Evolutionary conservation across 306 rosid species (phyloP), one percentile per base, ranked within the genome.

Genomic region (Pachyrhizus erosus): DNA sequence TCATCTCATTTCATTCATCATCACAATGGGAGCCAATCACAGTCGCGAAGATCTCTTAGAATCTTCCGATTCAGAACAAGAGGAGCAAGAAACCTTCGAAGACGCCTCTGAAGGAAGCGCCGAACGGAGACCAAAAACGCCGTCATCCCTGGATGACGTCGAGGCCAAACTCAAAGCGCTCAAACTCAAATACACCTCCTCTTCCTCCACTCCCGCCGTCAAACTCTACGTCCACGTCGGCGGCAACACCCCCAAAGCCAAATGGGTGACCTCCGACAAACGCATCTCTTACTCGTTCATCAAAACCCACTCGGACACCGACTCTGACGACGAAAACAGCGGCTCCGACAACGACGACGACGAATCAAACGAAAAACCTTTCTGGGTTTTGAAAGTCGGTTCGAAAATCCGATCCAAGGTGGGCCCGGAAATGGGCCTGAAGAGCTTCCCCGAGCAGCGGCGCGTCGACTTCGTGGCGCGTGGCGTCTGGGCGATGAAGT

Each of bases 401-500:
- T 76, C 89, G 7, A 95, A 91, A 71, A 82, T 94, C 69, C 79
- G 96, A 57, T 87, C 83, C 51, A 92, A 73, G 71, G 92, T 96
- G 14, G 74, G 84, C 10, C 33, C 69, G 0, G 97, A 92, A 42
- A 78, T 92, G 85, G 97, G 94, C 66, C 24, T 96, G 86, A 92
- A 93, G 77, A 88, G 89, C 5, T 89, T 88, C 15, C 88, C 82
- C 2, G 91, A 87, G 65, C 97, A 94, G 76, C 90, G 88, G 23
- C 93, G 99, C 5, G 98, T 90, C 69, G 99, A 96, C 62, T 94
- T 96, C 33, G 91, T 96, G 18, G 91, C 94, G 26, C 67, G 83
- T n/a, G 98, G 93, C 13, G 99, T 96, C 8, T 94, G 99, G 99
- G 99, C 99, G 0, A 43, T 96, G 91, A 96, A 92, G 58, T 96